Base-by-base conservation (phyloP, 2,329 filamentous ascomycete genomes). In the Claviceps sorghi region DNA sequence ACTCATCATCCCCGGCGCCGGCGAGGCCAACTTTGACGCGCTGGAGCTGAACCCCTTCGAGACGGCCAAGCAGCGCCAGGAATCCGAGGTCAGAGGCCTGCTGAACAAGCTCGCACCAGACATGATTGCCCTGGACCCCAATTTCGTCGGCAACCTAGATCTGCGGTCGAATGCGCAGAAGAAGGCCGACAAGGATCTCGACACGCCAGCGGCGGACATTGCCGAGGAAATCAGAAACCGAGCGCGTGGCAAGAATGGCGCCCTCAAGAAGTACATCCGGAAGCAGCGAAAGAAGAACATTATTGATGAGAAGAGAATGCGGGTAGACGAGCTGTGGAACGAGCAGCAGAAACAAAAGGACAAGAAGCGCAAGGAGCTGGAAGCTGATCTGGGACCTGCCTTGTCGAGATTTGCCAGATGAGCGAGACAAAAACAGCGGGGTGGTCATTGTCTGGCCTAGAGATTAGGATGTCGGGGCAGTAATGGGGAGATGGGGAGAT, bases 41-140 rank as follows among this genome's bases (percentile, higher is more conserved):
- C 74, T 96, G 51, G 93, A 98, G 68, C 76, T 83, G 60, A 98
- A 98, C 73, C 93, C 93, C 36, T 97, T 91, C 77, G 93, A 97
- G 71, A 95, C 85, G 51, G 78, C 75, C 62, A 94, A 93, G 71
- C 90, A 97, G 71, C 81, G 93, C 61, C 90, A 94, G 68, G 93
- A 98, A 69, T 78, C 79, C 49, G 93, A 98, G 69, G 89, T 98
- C 66, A 88, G 86, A 72, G 76, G 79, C 13, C 76, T 98, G 57
- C 80, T 98, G 60, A 95, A 94, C 75, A 98, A 98, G 73, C 76
- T 98, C 48, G 82, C 90, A 62, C 91, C 93, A 3, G 91, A 95
- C 64, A 98, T 97, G 88, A 98, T 98, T 57, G 87, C 88, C 1
- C 74, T 98, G 22, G 84, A 98, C 64, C 91, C 93, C 59, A 86